Conservation (phyloP, 2,329 filamentous ascomycete genomes). For the Microdochium bolleyi region DNA sequence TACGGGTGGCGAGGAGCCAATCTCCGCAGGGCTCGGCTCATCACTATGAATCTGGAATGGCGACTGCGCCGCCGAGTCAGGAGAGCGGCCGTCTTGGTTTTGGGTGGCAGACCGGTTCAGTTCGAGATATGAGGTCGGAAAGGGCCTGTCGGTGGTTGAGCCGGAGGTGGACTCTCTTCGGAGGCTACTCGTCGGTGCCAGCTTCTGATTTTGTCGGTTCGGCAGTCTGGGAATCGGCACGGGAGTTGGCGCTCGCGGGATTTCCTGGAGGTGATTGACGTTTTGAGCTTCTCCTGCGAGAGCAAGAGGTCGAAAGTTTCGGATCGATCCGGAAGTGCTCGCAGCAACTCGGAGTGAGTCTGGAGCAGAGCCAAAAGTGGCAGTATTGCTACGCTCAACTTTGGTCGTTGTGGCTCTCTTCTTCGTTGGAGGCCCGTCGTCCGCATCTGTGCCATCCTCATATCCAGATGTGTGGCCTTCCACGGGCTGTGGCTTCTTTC, state of each 20-base stretch:
- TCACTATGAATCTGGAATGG: constrained; percentile 40
- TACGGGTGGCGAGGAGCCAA: constrained; percentile 85
- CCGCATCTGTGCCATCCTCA: constrained; percentile 57
- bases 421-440: constrained; percentile 48
- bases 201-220: constrained; percentile 17
- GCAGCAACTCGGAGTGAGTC: constrained; percentile 86
- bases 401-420: constrained; percentile 77
- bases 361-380: constrained; percentile 62
- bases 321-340: constrained; percentile 81
- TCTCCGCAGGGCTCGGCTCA: constrained; percentile 66
- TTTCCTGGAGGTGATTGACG: constrained; percentile 55
- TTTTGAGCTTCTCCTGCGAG: constrained; percentile 33
- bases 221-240: constrained; percentile 45
- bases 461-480: constrained; percentile 68
- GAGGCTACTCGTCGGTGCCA: constrained; percentile 37
- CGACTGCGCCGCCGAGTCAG: constrained; percentile 42
- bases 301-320: constrained; percentile 70
- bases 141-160: constrained; percentile 34
- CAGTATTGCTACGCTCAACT: constrained; percentile 63
- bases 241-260: constrained; percentile 71
- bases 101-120: constrained; percentile 30
- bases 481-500: constrained; percentile 37
- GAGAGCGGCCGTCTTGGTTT: constrained; percentile 42
- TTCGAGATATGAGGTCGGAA: constrained; percentile 19
- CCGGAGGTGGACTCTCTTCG: constrained; percentile 54